phyloP scores from a whole-genome alignment of 345 rosid genomes.

The Eucalyptus polyanthemos region DNA sequence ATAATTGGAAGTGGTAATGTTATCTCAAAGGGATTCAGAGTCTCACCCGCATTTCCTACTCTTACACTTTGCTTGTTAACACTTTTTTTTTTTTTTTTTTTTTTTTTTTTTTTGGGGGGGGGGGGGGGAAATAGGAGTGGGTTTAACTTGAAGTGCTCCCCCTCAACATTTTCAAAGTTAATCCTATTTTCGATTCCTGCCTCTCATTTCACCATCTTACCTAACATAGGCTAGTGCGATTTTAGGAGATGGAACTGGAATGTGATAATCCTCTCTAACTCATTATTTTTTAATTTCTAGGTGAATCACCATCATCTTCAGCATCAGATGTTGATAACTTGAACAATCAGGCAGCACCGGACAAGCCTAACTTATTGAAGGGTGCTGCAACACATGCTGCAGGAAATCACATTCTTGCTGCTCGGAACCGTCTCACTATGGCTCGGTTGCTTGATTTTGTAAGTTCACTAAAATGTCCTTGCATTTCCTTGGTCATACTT shows the following conservation, averaged over 20 bases:
- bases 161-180: background rate
- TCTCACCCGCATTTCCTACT: background rate
- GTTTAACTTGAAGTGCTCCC: background rate
- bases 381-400: constrained; percentile 27
- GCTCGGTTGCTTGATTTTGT: constrained; percentile 52
- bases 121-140: background rate
- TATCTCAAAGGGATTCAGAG: background rate
- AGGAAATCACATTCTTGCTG: constrained; percentile 33
- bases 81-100: no score
- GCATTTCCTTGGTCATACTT: background rate
- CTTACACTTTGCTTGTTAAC: background rate
- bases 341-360: constrained; percentile 36
- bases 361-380: constrained; percentile 36
- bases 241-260: background rate
- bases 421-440: constrained; percentile 27
- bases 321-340: constrained; percentile 77
- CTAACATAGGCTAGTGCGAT: background rate
- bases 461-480: constrained; percentile 13
- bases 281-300: constrained; percentile 10
- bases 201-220: background rate
- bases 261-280: background rate
- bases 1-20: background rate
- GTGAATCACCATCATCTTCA: constrained; percentile 90
- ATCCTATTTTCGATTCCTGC: background rate
- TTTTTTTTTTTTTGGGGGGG: background rate